Base-by-base conservation (phyloP, 1,139 yeast genomes). In the Tardiomyces depauwii region DNA sequence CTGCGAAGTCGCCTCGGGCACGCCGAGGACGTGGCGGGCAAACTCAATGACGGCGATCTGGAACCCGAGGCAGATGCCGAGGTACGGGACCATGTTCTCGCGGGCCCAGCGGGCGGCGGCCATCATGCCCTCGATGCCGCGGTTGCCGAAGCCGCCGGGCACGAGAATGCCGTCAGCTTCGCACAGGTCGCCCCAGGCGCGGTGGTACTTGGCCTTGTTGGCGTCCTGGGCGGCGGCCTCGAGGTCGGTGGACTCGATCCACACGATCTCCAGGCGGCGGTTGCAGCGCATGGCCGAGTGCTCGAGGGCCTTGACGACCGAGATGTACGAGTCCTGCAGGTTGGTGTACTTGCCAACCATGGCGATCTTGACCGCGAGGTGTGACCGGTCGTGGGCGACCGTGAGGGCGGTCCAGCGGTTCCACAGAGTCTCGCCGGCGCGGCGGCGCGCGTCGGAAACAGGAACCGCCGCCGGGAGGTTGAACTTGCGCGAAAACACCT, bases 91-190 rank as follows among this genome's bases (percentile, higher is more conserved):
- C 59, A 82, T 76, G 70, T 88, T 88, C 66, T 85, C 95, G 70
- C 99, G 82, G 21, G 98, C 98, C 81, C 95, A 93, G 65, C 85
- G 83, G 47, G 97, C 95, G 52, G 97, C 98, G 33, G 88, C 73
- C 64, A 93, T 73, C 99, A 93, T 93, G 60, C 98, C 98, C 70
- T 91, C 97, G 51, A 88, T 87, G 68, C 99, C 99, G 67, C 98
- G 82, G 46, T 80, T 71, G 52, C 99, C 99, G 62, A 93, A 93
- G 1, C 99, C 99, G 61, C 99, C 99, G 40, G 99, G 98, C 49
- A 93, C 96, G 53, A 93, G 76, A 54, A 93, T 85, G 67, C 98
- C 98, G 65, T 93, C 96, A 21, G 98, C 96, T 59, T 85, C 80
- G 64, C 96, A 87, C 55, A 93, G 81, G 56, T 76, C 73, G 60